These are phyloP conservation scores for Yamadazyma sp. DNA, from an alignment of 1,139 yeast genomes.

Conservation along the genomic window DNA sequence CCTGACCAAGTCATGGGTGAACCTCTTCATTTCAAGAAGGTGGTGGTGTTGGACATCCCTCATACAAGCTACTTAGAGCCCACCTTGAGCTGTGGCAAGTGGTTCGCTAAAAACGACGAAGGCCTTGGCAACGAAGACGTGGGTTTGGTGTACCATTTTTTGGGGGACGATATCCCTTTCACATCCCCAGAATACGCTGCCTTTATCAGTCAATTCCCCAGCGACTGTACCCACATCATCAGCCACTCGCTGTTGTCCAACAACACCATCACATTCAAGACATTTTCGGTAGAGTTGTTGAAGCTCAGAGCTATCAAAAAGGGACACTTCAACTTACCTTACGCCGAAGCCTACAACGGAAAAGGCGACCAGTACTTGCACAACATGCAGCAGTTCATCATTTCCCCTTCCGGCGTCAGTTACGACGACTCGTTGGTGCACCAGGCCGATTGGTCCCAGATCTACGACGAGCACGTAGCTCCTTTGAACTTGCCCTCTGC, in stretches of 20 bases:
- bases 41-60: slow-evolving; percentile 78
- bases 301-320: slow-evolving; percentile 59
- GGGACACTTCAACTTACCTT: slow-evolving; percentile 53
- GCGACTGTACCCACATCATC: slow-evolving; percentile 58
- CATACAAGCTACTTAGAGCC: slow-evolving; percentile 46
- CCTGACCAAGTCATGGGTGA: slow-evolving; percentile 78
- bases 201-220: slow-evolving; percentile 50
- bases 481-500: slow-evolving; percentile 22
- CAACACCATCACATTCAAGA: slow-evolving; percentile 57
- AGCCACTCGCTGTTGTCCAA: slow-evolving; percentile 68
- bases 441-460: slow-evolving; percentile 35
- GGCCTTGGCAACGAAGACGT: slow-evolving; percentile 37
- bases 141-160: slow-evolving; percentile 69
- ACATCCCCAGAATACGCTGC: slow-evolving; percentile 41
- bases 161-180: slow-evolving; percentile 65
- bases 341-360: slow-evolving; percentile 19
- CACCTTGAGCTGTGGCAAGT: slow-evolving; percentile 33
- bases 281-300: slow-evolving; percentile 53
- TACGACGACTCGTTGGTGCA: slow-evolving; percentile 21
- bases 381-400: slow-evolving; percentile 30
- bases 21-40: slow-evolving; percentile 55
- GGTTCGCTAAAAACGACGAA: slow-evolving; percentile 22
- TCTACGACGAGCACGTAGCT: slow-evolving; percentile 44
- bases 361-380: slow-evolving; percentile 25
- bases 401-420: slow-evolving; percentile 23